phyloP scores from a whole-genome alignment of 2,329 filamentous ascomycete species.

The Apiospora marii region DNA sequence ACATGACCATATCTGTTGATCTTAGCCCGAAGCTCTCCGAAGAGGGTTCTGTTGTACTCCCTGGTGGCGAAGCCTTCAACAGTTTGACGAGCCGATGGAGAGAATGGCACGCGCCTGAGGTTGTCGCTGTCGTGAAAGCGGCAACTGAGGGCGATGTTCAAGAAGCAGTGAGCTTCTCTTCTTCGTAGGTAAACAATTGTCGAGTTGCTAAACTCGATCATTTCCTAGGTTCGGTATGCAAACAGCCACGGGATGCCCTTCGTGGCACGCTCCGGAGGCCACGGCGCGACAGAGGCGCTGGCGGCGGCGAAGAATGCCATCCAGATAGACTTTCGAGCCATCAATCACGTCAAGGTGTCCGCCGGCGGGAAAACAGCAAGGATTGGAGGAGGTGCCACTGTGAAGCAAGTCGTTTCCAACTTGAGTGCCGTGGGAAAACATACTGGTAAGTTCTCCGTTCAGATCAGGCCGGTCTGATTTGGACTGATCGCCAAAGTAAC shows the following conservation, averaged over 20 bases:
- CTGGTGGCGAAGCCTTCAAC: conserved; percentile 21
- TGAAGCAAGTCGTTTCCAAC: conserved; percentile 26
- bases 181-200: not conserved
- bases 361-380: conserved; percentile 31
- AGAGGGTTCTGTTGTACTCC: not conserved
- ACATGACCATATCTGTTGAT: not conserved
- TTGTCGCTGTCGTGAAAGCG: conserved; percentile 35
- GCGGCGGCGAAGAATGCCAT: conserved; percentile 32
- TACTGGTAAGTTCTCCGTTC: not conserved
- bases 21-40: not conserved
- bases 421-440: conserved; percentile 32
- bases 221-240: conserved; percentile 33
- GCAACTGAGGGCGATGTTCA: conserved; percentile 35
- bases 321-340: conserved; percentile 36
- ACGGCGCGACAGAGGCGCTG: conserved; percentile 35
- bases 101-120: conserved; percentile 30
- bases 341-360: conserved; percentile 39
- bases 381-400: conserved; percentile 28
- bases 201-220: not conserved
- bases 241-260: conserved; percentile 33
- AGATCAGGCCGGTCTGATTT: conserved; percentile 25
- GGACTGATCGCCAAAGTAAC: conserved; percentile 30
- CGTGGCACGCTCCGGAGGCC: conserved; percentile 36
- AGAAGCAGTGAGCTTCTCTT: conserved; percentile 29
- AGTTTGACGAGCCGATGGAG: conserved; percentile 31